Evolutionary conservation across 345 rosid genomes (phyloP).

Genomic region (Erodium maritimum): DNA sequence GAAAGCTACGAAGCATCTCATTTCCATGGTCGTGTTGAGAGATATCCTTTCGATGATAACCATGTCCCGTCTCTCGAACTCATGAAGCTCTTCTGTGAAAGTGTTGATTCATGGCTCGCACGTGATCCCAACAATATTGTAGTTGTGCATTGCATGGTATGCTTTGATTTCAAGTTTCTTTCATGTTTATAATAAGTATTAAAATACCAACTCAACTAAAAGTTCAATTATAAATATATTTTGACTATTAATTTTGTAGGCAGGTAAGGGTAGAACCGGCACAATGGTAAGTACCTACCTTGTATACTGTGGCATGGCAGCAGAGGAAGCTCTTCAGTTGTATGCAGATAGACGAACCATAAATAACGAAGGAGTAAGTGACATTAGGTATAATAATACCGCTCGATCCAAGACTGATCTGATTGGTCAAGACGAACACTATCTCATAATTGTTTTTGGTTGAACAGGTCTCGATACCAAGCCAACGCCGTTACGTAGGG

Average conservation of each 20-base stretch:
- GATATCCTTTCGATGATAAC: constrained; percentile 80
- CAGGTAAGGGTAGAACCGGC: constrained; percentile 95
- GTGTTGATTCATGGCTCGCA: constrained; percentile 73
- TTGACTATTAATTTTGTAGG: constrained; percentile 47
- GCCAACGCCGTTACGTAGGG: constrained; percentile 85
- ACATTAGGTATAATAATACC: constrained; percentile 2
- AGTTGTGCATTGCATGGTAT: constrained; percentile 91
- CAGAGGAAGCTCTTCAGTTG: constrained; percentile 76
- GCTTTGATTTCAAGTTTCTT: not conserved
- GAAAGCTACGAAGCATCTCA: constrained; percentile 59
- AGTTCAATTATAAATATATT: too few species aligned
- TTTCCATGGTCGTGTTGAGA: constrained; percentile 74
- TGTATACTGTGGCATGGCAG: constrained; percentile 66
- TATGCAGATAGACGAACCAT: constrained; percentile 86
- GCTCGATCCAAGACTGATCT: too few species aligned
- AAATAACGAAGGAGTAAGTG: constrained; percentile 83
- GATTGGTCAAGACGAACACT: too few species aligned
- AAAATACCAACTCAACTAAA: too few species aligned
- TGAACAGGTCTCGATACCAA: constrained; percentile 81
- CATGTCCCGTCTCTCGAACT: constrained; percentile 76
- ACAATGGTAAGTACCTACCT: constrained; percentile 83
- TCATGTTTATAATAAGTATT: too few species aligned
- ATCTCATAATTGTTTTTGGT: too few species aligned
- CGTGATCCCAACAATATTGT: constrained; percentile 61
- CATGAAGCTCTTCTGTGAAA: constrained; percentile 70